Evolutionary conservation across 805 yeast species (phyloP).

Genomic region (Saccharomycopsis olivae): DNA sequence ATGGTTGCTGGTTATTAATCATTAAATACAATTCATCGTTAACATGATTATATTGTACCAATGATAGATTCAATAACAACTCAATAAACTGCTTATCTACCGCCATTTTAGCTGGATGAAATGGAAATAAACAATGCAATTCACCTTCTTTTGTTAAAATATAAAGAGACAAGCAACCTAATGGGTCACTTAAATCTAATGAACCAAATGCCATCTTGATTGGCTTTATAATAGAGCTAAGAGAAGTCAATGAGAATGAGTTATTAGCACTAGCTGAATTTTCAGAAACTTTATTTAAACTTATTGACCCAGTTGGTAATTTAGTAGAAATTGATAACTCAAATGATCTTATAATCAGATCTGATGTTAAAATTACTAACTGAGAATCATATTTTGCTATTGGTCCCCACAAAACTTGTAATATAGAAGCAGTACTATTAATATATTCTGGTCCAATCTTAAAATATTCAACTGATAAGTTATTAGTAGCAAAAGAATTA

Average conservation of each 20-base stretch:
- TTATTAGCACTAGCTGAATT: neutral
- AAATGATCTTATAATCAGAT: constrained; percentile 25
- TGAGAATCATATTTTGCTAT: constrained; percentile 33
- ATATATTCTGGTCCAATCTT: constrained; percentile 19
- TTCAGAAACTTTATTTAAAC: constrained; percentile 18
- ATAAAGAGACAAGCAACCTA: constrained; percentile 43
- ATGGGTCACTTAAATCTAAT: constrained; percentile 22
- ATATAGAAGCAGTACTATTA: constrained; percentile 23
- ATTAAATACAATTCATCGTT: neutral
- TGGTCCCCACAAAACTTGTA: constrained; percentile 35
- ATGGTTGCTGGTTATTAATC: neutral
- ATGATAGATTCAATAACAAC: neutral
- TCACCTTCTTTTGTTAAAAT: constrained; percentile 47
- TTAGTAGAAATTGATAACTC: constrained; percentile 26
- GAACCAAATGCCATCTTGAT: constrained; percentile 22
- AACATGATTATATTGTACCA: neutral
- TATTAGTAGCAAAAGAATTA: too few species aligned
- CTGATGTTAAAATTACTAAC: constrained; percentile 31
- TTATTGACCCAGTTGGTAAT: constrained; percentile 20
- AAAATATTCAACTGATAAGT: too few species aligned
- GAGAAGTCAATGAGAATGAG: constrained; percentile 17
- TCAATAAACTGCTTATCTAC: constrained; percentile 21
- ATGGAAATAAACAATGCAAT: constrained; percentile 53
- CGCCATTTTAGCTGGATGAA: constrained; percentile 37
- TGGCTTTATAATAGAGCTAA: constrained; percentile 20